A percentile compares a stretch with the other conserved stretches of the same genome.
phyloP scores from a whole-genome alignment of 176 grass and related monocot species.

The Carex pumila region DNA sequence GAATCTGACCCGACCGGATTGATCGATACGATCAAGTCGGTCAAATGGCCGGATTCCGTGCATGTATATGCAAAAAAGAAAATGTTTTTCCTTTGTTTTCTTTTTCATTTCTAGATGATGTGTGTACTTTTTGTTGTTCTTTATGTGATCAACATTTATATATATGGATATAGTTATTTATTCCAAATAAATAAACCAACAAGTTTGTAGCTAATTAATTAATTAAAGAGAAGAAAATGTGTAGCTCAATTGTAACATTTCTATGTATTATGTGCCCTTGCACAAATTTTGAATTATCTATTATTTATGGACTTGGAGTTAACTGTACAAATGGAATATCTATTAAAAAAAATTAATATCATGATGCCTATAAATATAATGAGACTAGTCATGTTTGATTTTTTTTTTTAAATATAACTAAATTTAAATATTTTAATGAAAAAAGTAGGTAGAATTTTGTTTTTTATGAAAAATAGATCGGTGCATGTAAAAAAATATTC shows the following conservation, averaged over 20 bases:
- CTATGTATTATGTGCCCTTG: not conserved
- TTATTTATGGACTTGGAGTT: not conserved
- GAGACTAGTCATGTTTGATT: too few relatives aligned
- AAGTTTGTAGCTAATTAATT: not conserved
- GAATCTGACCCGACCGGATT: not conserved
- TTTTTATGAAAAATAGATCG: too few relatives aligned
- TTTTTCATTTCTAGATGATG: not conserved
- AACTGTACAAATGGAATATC: not conserved
- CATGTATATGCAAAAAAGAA: not conserved
- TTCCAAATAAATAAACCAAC: not conserved
- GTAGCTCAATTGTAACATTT: not conserved
- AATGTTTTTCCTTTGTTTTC: not conserved
- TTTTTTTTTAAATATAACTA: too few relatives aligned
- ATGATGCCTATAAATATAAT: too few relatives aligned
- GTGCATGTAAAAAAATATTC: too few relatives aligned
- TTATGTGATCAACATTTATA: not conserved
- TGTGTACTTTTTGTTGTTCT: not conserved
- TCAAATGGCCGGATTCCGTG: not conserved
- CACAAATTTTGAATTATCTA: not conserved
- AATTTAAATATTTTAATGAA: too few relatives aligned
- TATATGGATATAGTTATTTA: not conserved
- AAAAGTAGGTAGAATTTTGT: too few relatives aligned
- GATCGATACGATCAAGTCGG: not conserved
- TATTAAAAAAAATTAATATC: too few relatives aligned
- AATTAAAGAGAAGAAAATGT: not conserved